Evolutionary conservation across 163 green algal genomes (phyloP).

Genomic region (Scenedesmus sp.): DNA sequence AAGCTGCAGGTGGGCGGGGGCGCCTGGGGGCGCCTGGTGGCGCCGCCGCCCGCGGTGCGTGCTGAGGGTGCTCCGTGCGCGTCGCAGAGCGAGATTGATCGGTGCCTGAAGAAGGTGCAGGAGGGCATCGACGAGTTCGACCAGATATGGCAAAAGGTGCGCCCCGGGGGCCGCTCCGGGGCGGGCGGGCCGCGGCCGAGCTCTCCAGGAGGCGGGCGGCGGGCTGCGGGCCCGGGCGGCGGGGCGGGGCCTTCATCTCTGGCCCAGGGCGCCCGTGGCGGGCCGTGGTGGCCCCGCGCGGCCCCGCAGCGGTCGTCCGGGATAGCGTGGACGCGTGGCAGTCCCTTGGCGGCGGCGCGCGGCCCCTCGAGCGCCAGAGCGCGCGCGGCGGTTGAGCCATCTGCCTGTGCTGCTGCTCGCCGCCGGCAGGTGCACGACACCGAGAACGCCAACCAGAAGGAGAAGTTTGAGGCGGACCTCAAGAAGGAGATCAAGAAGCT

Average conservation of each 20-base stretch:
- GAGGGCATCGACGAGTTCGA: conserved; percentile 97
- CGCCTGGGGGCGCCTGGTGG: background rate
- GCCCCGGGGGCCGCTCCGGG: too few relatives aligned
- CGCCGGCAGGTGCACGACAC: conserved; percentile 85
- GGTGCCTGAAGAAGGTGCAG: conserved; percentile 95
- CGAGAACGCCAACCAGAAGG: conserved; percentile 91
- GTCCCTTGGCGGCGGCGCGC: background rate
- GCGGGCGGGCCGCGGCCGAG: too few relatives aligned
- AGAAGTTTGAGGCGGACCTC: conserved; percentile 97
- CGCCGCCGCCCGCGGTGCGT: background rate
- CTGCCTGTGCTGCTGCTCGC: conserved; percentile 1
- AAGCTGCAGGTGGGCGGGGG: conserved; percentile 77
- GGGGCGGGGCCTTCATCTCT: too few relatives aligned
- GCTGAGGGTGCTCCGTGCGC: conserved; percentile 2
- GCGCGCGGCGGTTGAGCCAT: background rate
- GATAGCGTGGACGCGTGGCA: background rate
- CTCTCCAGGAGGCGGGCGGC: too few relatives aligned
- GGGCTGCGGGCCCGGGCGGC: too few relatives aligned
- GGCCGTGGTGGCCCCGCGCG: too few relatives aligned
- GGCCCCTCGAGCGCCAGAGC: background rate
- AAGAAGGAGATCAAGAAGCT: conserved; percentile 99
- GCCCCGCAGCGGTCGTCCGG: background rate
- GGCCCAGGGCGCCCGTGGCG: too few relatives aligned
- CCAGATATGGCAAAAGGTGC: conserved; percentile 92
- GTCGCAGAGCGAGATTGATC: conserved; percentile 93